Conservation (phyloP, 208 protist genomes). For the Leishmania major region DNA sequence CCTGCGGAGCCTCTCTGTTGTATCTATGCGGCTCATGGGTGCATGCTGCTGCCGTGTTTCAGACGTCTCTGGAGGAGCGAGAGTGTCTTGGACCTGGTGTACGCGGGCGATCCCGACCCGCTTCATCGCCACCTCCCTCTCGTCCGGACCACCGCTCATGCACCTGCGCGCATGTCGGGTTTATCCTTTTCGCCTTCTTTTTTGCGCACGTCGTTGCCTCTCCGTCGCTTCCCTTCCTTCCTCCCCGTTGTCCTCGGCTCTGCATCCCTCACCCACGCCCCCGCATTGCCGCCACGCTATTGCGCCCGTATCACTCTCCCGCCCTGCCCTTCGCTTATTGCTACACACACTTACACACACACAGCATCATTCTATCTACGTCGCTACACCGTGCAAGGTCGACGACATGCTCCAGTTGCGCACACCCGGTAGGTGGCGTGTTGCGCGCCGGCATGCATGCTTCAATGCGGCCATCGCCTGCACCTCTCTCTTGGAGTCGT, state of each 20-base stretch:
- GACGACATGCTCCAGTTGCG: background rate
- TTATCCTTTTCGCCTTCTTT: background rate
- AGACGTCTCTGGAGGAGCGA: background rate
- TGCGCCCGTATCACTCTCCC: background rate
- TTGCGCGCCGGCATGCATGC: background rate
- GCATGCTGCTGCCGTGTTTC: background rate
- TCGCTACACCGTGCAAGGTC: background rate
- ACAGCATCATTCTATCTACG: no score
- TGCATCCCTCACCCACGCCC: background rate
- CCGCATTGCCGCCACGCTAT: background rate
- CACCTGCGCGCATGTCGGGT: background rate
- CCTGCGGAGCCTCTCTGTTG: background rate
- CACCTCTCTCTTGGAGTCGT: background rate
- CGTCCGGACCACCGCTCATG: background rate
- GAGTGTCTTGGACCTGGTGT: background rate
- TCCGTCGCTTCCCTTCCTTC: background rate
- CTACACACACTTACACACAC: no score
- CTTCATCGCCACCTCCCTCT: background rate
- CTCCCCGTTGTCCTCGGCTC: background rate
- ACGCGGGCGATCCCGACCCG: background rate
- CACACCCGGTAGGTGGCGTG: background rate
- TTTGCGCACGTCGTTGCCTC: background rate
- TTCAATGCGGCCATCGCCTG: background rate
- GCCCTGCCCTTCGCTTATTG: background rate
- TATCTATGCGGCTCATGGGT: background rate